Conservation (phyloP, 2,329 filamentous ascomycete genomes). For the Graphilbum ipis-grandicollis region DNA sequence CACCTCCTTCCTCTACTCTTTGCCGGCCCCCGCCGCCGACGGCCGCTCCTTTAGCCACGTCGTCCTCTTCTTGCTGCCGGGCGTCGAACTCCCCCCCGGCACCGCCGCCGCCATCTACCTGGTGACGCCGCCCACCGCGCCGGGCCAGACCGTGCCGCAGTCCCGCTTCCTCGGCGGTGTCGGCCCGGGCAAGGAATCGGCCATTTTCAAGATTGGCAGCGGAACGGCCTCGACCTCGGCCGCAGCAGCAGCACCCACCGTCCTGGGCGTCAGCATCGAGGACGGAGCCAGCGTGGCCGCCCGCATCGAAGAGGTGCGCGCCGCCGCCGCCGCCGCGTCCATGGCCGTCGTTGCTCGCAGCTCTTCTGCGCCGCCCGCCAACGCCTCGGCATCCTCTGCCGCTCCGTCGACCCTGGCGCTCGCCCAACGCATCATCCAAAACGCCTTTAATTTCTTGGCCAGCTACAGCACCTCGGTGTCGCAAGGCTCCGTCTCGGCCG, state of each 20-base stretch:
- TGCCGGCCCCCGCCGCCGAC: slow-evolving; percentile 21
- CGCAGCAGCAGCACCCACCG: slow-evolving; percentile 13
- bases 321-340: background rate
- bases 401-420: slow-evolving; percentile 46
- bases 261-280: slow-evolving; percentile 73
- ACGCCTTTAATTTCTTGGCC: slow-evolving; percentile 91
- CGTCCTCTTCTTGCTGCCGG: slow-evolving; percentile 76
- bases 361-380: background rate
- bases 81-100: slow-evolving; percentile 50
- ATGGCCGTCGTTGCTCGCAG: slow-evolving; percentile 10
- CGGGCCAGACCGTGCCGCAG: slow-evolving; percentile 20
- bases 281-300: slow-evolving; percentile 52
- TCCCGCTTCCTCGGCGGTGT: slow-evolving; percentile 67
- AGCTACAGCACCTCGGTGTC: slow-evolving; percentile 52
- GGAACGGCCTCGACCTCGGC: slow-evolving; percentile 10
- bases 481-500: slow-evolving; percentile 37
- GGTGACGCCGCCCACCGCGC: slow-evolving; percentile 26
- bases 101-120: slow-evolving; percentile 85
- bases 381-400: background rate
- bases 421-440: slow-evolving; percentile 86
- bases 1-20: slow-evolving; percentile 38
- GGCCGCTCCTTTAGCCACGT: slow-evolving; percentile 55
- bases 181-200: slow-evolving; percentile 76
- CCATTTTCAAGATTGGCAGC: slow-evolving; percentile 62
- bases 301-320: slow-evolving; percentile 44